Evolutionary conservation across 225 moss, liverwort and hornwort genomes (phyloP), one percentile per base, ranked within the genome.

Genomic region (Ulota crispa): DNA sequence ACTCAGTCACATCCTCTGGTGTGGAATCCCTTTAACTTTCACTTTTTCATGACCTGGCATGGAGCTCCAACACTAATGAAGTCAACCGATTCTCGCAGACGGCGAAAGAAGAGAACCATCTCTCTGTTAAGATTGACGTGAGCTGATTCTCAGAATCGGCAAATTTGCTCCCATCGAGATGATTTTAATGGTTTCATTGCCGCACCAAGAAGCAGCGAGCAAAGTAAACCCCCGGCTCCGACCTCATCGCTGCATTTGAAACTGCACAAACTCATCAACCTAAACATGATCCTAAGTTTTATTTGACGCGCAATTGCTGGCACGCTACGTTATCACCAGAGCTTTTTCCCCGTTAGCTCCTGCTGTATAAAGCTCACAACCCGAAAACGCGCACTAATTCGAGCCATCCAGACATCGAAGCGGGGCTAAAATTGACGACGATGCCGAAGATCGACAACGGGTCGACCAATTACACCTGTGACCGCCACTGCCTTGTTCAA

Each of bases 51-150:
- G 55, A 84, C 60, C 55, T 67, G 73, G 77, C 23, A 59, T 27
- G 57, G n/a, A 37, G 28, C 8, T 42, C 26, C 20, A 28, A 21
- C 21, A 8, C 20, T 18, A 20, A 21, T 26, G 55, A 10, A 26
- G 32, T 20, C 20, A 32, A 80, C 24, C 24, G 34, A 18, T 50
- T 50, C 50, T 50, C 21, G 14, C 13, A 60, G 12, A 19, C 57
- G 13, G 36, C 53, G 73, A 68, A 41, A 73, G 68, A 73, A 65
- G 56, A 47, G 77, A 59, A 43, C 57, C 18, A 18, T 20, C 27
- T 53, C 60, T 8, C 42, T 66, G 60, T 31, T 82, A 88, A 85
- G 85, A 85, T 85, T 21, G 43, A 60, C 60, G 59, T 60, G 64
- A 13, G 23, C 28, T 56, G 45, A 41, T 39, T 61, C 26, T 65